A percentile compares a stretch with the other conserved stretches of the same genome.
Conservation (phyloP, 2,329 filamentous ascomycete genomes). For the Cytospora paraplurivora region DNA sequence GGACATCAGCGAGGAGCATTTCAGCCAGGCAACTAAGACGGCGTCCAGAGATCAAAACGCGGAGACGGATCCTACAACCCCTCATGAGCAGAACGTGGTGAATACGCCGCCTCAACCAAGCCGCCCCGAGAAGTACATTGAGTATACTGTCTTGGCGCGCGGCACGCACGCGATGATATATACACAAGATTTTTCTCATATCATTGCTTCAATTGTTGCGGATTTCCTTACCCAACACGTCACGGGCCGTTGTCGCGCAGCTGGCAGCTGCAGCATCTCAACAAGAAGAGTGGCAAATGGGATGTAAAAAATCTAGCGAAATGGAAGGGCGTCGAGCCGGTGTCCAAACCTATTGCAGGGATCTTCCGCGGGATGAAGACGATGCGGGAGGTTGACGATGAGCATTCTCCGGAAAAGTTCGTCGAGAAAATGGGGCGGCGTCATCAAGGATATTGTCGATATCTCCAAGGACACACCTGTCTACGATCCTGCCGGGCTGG, state of each 20-base stretch:
- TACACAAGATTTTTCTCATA: constrained; percentile 72
- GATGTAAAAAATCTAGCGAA: constrained; percentile 95
- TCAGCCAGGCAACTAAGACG: constrained; percentile 33
- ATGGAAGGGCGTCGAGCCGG: constrained; percentile 78
- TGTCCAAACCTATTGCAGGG: constrained; percentile 75
- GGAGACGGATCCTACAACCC: constrained; percentile 50
- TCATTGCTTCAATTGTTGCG: constrained; percentile 78
- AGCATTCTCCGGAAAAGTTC: constrained; percentile 76
- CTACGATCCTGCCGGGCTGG: constrained; percentile 75
- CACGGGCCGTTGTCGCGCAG: constrained; percentile 78
- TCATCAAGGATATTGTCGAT: constrained; percentile 79
- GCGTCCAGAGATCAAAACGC: constrained; percentile 37
- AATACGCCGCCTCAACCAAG: constrained; percentile 51
- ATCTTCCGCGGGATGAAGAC: constrained; percentile 93
- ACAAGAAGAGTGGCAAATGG: constrained; percentile 84
- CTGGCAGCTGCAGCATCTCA: constrained; percentile 90
- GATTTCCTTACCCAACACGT: constrained; percentile 77
- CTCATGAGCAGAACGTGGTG: constrained; percentile 43
- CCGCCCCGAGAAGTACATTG: constrained; percentile 59
- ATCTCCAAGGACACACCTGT: constrained; percentile 90
- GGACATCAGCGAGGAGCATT: constrained; percentile 44
- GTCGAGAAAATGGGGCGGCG: constrained; percentile 64
- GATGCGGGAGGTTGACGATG: constrained; percentile 81
- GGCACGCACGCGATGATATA: constrained; percentile 87
- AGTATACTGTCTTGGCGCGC: constrained; percentile 69